Conservation (phyloP, 768 basidiomycete genomes). For the Lactifluus echinatus region DNA sequence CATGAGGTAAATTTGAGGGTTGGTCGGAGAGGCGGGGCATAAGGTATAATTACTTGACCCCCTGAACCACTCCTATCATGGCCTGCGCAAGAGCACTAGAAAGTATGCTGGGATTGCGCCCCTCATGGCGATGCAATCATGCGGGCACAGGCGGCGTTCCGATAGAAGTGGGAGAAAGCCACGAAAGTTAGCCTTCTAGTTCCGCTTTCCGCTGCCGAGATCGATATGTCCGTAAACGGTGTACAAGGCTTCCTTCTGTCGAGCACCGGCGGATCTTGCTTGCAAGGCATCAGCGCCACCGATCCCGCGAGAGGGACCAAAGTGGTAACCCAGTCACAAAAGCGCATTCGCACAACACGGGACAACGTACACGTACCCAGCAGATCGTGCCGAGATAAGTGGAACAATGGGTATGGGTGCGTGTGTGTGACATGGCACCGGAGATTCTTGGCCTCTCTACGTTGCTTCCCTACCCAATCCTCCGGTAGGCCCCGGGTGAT, state of each 20-base stretch:
- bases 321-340: slow-evolving; percentile 7
- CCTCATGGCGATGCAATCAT: neutral
- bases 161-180: neutral
- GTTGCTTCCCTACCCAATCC: slow-evolving; percentile 1
- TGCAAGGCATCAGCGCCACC: slow-evolving; percentile 13
- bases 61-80: neutral
- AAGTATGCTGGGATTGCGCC: too few species aligned
- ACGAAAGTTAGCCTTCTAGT: slow-evolving; percentile 3
- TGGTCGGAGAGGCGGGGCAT: neutral
- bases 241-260: slow-evolving; percentile 1
- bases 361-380: slow-evolving; percentile 12
- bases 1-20: neutral
- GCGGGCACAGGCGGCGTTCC: neutral
- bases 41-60: neutral
- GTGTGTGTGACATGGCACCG: slow-evolving; percentile 8
- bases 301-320: neutral
- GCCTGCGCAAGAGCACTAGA: neutral
- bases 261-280: slow-evolving; percentile 13
- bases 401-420: neutral
- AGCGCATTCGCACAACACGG: neutral
- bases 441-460: neutral
- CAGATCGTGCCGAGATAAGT: slow-evolving; percentile 14
- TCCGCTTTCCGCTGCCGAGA: slow-evolving; percentile 1
- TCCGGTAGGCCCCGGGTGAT: slow-evolving; percentile 4
- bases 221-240: neutral